phyloP scores from a whole-genome alignment of 805 yeast genomes.

The Saccharomycopsis fermentans region DNA sequence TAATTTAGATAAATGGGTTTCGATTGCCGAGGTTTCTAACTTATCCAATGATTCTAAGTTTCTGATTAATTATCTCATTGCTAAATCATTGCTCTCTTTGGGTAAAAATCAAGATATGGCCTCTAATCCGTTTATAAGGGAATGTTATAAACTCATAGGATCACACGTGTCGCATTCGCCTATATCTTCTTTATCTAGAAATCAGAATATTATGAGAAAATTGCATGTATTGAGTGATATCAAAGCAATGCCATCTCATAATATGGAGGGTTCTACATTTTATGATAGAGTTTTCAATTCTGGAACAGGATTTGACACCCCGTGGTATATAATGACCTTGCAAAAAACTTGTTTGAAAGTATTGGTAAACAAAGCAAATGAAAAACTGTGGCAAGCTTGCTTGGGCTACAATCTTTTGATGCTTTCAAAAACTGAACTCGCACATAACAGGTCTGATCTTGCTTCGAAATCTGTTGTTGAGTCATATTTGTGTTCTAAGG shows the following conservation, averaged over 20 bases:
- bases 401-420: background rate
- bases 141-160: constrained; percentile 52
- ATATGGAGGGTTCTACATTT: constrained; percentile 9
- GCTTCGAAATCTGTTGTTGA: constrained; percentile 59
- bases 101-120: constrained; percentile 29
- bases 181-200: constrained; percentile 41
- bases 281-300: constrained; percentile 23
- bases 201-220: constrained; percentile 37
- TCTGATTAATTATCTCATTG: constrained; percentile 51
- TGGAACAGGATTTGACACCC: constrained; percentile 49
- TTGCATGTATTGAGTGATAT: constrained; percentile 57
- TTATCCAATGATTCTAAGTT: constrained; percentile 42
- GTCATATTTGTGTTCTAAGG: constrained; percentile 30
- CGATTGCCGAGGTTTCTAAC: constrained; percentile 34
- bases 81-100: constrained; percentile 47
- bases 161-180: constrained; percentile 28
- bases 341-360: constrained; percentile 50
- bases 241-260: constrained; percentile 28
- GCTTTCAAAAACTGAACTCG: constrained; percentile 56
- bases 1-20: constrained; percentile 49
- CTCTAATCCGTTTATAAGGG: constrained; percentile 31
- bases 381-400: constrained; percentile 31
- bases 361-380: constrained; percentile 39
- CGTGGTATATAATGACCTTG: constrained; percentile 48
- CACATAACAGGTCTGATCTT: constrained; percentile 57